Base-by-base conservation (phyloP, 345 rosid genomes). In the Lepidium africanum region DNA sequence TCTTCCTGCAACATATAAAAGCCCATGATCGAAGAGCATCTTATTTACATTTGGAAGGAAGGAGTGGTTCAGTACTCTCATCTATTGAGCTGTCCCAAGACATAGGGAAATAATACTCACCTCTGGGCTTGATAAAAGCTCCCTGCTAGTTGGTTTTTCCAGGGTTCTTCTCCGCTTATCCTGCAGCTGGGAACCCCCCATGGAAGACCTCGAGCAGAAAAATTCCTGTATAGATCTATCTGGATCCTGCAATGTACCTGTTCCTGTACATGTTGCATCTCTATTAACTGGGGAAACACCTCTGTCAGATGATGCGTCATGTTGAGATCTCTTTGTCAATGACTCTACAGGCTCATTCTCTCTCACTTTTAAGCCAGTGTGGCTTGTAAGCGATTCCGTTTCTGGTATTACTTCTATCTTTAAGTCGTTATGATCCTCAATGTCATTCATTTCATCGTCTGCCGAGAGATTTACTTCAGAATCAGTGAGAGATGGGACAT, bases 111-210 rank as follows among this genome's bases (percentile, higher is more conserved):
- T 49, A 47, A 57, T 43, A 25, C 59, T 67, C 70, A 76, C 85
- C 84, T 51, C 69, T 65, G 66, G 60, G 77, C 65, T 78, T 49
- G 84, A 76, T 52, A 82, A 70, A 76, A 81, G 77, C 55, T 36
- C 50, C 37, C 52, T 37, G 59, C 16, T 65, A 69, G 27, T 60
- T 63, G 46, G 66, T 51, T 67, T 77, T 52, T 46, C 59, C 47
- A 63, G 79, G 58, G 60, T 72, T 60, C 74, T 88, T 75, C 82
- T 80, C 63, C 82, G 82, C 76, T 83, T 86, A 76, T 63, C 54
- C 70, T 71, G 88, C 72, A 74, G 75, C 59, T 73, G 71, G 37
- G 83, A 82, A 53, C 72, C 67, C 16, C 59, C 79, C 46, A 48
- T 46, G 47, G 63, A 51, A 45, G 66, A 64, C 63, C 76, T 64